phyloP scores from a whole-genome alignment of 805 yeast genomes.

The Cyberlindnera euphorbiiphila region DNA sequence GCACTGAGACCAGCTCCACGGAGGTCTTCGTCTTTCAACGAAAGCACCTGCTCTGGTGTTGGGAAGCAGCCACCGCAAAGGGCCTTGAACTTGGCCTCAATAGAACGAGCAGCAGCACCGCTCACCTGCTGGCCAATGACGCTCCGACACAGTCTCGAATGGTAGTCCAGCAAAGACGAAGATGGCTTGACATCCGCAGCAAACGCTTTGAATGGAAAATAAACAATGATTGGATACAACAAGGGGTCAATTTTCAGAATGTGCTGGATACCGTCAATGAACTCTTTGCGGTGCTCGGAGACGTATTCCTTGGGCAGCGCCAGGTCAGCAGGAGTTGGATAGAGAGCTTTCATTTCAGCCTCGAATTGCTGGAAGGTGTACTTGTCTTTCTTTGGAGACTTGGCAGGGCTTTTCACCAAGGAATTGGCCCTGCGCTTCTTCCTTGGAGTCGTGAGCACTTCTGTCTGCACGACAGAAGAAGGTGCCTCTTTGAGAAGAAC shows the following conservation, averaged over 20 bases:
- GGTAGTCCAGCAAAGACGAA: slow-evolving; percentile 32
- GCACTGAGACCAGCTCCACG: slow-evolving; percentile 61
- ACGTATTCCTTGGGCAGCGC: slow-evolving; percentile 25
- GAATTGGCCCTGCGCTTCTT: slow-evolving; percentile 6
- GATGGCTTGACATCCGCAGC: slow-evolving; percentile 14
- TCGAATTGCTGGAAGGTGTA: slow-evolving; percentile 15
- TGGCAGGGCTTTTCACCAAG: slow-evolving; percentile 1
- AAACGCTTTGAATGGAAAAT: slow-evolving; percentile 30
- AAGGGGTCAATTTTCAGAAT: slow-evolving; percentile 37
- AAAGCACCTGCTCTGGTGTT: slow-evolving; percentile 44
- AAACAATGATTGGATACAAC: slow-evolving; percentile 27
- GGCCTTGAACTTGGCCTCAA: slow-evolving; percentile 43
- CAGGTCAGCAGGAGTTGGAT: slow-evolving; percentile 16
- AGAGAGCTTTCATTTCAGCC: slow-evolving; percentile 8
- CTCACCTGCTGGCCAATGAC: slow-evolving; percentile 73
- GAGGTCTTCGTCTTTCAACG: slow-evolving; percentile 42
- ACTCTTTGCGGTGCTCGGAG: slow-evolving; percentile 29
- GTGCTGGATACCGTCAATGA: slow-evolving; percentile 33
- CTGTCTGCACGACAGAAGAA: not conserved
- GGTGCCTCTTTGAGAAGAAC: not conserved
- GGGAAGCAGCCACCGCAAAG: slow-evolving; percentile 32
- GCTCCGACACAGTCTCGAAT: slow-evolving; percentile 40
- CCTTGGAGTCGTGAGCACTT: slow-evolving; percentile 7
- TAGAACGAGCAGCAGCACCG: slow-evolving; percentile 75
- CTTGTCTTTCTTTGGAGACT: slow-evolving; percentile 11